A percentile compares a stretch with the other conserved stretches of the same genome.
These are phyloP conservation scores for Uronychia binucleata DNA, from an alignment of 73 alveolate species.

Conservation along the genomic window DNA sequence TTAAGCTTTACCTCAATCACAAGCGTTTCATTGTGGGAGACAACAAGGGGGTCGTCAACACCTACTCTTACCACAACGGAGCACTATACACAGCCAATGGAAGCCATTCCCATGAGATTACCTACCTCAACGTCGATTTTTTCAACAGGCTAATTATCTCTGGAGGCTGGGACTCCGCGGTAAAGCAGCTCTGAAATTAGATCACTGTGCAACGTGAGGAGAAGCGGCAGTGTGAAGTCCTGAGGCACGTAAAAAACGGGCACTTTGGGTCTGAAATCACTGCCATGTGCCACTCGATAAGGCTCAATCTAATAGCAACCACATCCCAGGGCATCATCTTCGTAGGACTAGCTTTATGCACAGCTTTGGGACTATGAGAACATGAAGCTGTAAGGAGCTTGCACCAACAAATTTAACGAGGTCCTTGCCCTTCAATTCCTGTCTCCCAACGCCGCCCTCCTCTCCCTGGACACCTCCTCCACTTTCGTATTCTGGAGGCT, in stretches of 20 bases:
- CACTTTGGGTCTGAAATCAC: slow-evolving; percentile 45
- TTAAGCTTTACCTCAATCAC: slow-evolving; percentile 31
- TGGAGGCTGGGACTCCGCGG: slow-evolving; percentile 60
- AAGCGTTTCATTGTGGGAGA: slow-evolving; percentile 59
- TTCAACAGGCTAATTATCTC: slow-evolving; percentile 31
- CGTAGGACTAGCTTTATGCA: not conserved
- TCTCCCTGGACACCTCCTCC: slow-evolving; percentile 21
- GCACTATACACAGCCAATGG: slow-evolving; percentile 17
- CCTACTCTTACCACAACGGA: slow-evolving; percentile 41
- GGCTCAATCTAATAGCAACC: slow-evolving; percentile 45
- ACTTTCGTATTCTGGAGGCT: slow-evolving; percentile 2
- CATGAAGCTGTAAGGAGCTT: slow-evolving; percentile 44
- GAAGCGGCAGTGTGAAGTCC: slow-evolving; percentile 18
- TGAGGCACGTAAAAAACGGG: slow-evolving; percentile 43
- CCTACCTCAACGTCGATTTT: slow-evolving; percentile 29
- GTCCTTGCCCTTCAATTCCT: slow-evolving; percentile 34
- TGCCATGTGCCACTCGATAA: slow-evolving; percentile 24
- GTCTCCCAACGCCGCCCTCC: slow-evolving; percentile 41
- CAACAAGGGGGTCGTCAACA: slow-evolving; percentile 47
- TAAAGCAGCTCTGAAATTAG: not conserved
- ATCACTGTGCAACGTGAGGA: slow-evolving; percentile 18
- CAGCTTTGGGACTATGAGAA: slow-evolving; percentile 61
- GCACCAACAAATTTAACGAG: slow-evolving; percentile 47
- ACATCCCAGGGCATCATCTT: slow-evolving; percentile 43
- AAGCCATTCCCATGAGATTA: slow-evolving; percentile 47